Percentiles rank a stretch among this genome's conserved stretches.
Evolutionary conservation across 2,329 filamentous ascomycete genomes (phyloP).

Genomic region (Fusarium compactum): DNA sequence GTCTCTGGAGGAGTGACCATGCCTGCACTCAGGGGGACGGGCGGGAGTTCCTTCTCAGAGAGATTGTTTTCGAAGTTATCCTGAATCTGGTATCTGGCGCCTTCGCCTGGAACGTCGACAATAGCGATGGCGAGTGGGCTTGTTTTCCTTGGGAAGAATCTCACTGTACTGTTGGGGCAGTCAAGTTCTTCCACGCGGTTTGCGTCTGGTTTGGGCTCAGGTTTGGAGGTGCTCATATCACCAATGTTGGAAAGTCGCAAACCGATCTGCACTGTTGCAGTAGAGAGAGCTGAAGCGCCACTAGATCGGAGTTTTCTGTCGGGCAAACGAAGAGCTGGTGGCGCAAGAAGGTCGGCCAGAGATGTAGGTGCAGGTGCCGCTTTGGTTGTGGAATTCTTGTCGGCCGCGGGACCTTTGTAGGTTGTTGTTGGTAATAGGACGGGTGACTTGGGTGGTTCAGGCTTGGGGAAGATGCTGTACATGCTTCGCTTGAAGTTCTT

Average conservation of each 20-base stretch:
- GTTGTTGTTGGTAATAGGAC: slow-evolving; percentile 62
- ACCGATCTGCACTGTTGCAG: slow-evolving; percentile 78
- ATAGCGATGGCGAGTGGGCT: slow-evolving; percentile 45
- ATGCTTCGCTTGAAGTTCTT: slow-evolving; percentile 45
- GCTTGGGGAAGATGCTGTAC: slow-evolving; percentile 45
- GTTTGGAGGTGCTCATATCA: slow-evolving; percentile 57
- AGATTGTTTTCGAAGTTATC: slow-evolving; percentile 43
- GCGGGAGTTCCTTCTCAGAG: slow-evolving; percentile 52
- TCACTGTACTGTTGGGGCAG: slow-evolving; percentile 47
- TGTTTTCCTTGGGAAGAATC: slow-evolving; percentile 37
- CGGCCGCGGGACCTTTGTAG: slow-evolving; percentile 51
- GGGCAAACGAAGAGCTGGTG: slow-evolving; percentile 58
- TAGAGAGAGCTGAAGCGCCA: slow-evolving; percentile 72
- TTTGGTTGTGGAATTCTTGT: slow-evolving; percentile 20
- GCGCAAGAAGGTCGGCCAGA: slow-evolving; percentile 48
- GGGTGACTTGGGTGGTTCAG: slow-evolving; percentile 38
- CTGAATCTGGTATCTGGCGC: slow-evolving; percentile 39
- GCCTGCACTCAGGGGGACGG: slow-evolving; percentile 50
- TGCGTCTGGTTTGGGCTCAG: slow-evolving; percentile 36
- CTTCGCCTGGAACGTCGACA: slow-evolving; percentile 44
- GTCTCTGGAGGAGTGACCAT: slow-evolving; percentile 45
- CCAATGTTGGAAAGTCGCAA: slow-evolving; percentile 72
- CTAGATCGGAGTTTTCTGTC: slow-evolving; percentile 62
- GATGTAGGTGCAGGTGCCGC: slow-evolving; percentile 15
- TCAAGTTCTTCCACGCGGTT: slow-evolving; percentile 55